These are phyloP conservation scores for Paramecium octaurelia DNA, from an alignment of 73 alveolate species.

Conservation along the genomic window DNA sequence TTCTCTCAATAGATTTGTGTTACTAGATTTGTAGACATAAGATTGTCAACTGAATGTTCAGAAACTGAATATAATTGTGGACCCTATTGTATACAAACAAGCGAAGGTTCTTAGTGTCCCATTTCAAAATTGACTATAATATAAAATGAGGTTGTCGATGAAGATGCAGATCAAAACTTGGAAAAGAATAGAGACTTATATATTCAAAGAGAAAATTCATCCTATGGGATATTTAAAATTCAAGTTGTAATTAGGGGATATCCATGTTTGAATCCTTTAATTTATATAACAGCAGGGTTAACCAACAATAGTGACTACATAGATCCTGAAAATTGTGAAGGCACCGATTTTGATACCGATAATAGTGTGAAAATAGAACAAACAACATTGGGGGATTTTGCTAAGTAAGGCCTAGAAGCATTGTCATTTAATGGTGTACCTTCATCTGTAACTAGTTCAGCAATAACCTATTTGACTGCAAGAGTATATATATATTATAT, in stretches of 20 bases:
- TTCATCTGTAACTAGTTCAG: background rate
- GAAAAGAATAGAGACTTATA: background rate
- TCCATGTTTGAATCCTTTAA: conserved; percentile 23
- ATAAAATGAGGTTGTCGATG: background rate
- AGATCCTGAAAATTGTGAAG: conserved; percentile 6
- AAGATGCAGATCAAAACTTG: conserved; percentile 39
- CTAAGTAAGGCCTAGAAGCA: background rate
- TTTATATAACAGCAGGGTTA: background rate
- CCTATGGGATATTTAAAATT: conserved; percentile 21
- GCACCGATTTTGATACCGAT: background rate
- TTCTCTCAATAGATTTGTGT: background rate
- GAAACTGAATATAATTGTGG: conserved; percentile 25
- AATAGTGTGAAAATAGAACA: conserved; percentile 21
- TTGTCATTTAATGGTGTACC: background rate
- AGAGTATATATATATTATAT: background rate
- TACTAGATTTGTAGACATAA: background rate
- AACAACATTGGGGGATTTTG: background rate
- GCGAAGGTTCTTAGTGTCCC: conserved; percentile 42
- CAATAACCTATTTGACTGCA: conserved; percentile 1
- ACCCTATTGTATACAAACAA: conserved; percentile 9
- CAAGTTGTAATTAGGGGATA: background rate
- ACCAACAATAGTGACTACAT: background rate
- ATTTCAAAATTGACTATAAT: background rate
- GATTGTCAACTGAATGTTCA: background rate
- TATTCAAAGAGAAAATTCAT: background rate